Percentiles rank a stretch among this genome's conserved stretches.
Conservation (phyloP, 805 yeast genomes). For the Starmerella sp. region DNA sequence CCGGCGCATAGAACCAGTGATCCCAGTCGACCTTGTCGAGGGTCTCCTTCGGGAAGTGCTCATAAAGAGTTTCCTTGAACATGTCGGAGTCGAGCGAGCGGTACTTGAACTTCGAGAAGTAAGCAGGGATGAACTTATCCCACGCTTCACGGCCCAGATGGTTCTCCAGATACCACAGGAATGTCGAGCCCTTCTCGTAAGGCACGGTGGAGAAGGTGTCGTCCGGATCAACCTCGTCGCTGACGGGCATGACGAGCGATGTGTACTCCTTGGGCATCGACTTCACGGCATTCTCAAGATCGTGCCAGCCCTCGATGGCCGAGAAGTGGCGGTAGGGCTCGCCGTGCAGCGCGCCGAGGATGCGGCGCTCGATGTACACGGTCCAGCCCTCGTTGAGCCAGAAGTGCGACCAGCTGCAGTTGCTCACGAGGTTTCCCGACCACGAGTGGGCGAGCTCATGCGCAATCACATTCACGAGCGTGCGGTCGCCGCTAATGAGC, state of each 20-base stretch:
- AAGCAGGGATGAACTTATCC: conserved; percentile 70
- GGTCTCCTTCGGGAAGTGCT: conserved; percentile 40
- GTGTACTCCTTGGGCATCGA: conserved; percentile 36
- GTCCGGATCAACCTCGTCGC: conserved; percentile 65
- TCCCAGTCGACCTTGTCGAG: conserved; percentile 75
- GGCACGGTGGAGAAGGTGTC: conserved; percentile 83
- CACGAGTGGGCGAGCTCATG: conserved; percentile 90
- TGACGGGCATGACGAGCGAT: conserved; percentile 54
- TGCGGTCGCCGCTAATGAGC: conserved; percentile 68
- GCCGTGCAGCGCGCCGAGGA: conserved; percentile 67
- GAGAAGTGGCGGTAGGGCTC: conserved; percentile 67
- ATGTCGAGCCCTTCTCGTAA: conserved; percentile 79
- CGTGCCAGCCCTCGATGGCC: conserved; percentile 84
- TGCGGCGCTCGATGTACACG: conserved; percentile 78
- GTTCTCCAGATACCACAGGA: conserved; percentile 63
- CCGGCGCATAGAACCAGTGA: conserved; percentile 68
- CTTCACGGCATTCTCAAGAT: conserved; percentile 50
- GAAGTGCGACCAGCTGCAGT: conserved; percentile 85
- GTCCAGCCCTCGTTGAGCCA: conserved; percentile 97
- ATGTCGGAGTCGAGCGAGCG: conserved; percentile 70
- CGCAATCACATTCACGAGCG: conserved; percentile 80
- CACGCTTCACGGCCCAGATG: conserved; percentile 48
- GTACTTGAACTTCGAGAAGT: conserved; percentile 59
- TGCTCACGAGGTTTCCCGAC: conserved; percentile 85
- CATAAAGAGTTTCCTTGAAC: conserved; percentile 66